Evolutionary conservation across 129 eudicot genomes (phyloP).

Genomic region (Lactuca saligna): DNA sequence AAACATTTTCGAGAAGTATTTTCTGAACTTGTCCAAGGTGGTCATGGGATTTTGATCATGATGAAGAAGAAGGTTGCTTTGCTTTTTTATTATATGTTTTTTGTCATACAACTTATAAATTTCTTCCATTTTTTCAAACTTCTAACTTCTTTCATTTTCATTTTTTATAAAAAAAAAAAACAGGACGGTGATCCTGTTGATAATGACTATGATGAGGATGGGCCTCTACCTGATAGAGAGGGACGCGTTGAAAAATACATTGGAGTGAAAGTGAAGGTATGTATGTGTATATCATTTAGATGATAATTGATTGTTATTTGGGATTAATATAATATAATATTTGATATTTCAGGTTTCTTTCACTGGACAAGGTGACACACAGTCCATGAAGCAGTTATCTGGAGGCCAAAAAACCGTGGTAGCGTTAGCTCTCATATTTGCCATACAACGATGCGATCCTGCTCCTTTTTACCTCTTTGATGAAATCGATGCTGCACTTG

Average conservation of each 20-base stretch:
- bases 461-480: constrained; percentile 99
- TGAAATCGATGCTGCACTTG: constrained; percentile 98
- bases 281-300: not conserved
- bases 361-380: constrained; percentile 99
- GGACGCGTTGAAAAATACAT: constrained; percentile 96
- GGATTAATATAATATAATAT: constrained; percentile 12
- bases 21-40: constrained; percentile 97
- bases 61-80: constrained; percentile 90
- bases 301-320: constrained; percentile 7
- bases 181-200: constrained; percentile 86
- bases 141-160: too few species aligned
- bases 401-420: constrained; percentile 99
- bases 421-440: constrained; percentile 87
- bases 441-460: constrained; percentile 97
- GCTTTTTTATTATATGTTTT: not conserved
- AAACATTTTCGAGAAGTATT: constrained; percentile 93
- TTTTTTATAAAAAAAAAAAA: not conserved
- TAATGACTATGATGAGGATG: constrained; percentile 85
- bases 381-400: constrained; percentile 96
- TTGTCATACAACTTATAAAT: not conserved
- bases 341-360: constrained; percentile 67
- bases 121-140: not conserved
- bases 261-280: constrained; percentile 92
- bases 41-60: constrained; percentile 90
- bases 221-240: constrained; percentile 67